These are phyloP conservation scores for Eimeria necatrix DNA, from an alignment of 169 alveolate species.

Conservation along the genomic window DNA sequence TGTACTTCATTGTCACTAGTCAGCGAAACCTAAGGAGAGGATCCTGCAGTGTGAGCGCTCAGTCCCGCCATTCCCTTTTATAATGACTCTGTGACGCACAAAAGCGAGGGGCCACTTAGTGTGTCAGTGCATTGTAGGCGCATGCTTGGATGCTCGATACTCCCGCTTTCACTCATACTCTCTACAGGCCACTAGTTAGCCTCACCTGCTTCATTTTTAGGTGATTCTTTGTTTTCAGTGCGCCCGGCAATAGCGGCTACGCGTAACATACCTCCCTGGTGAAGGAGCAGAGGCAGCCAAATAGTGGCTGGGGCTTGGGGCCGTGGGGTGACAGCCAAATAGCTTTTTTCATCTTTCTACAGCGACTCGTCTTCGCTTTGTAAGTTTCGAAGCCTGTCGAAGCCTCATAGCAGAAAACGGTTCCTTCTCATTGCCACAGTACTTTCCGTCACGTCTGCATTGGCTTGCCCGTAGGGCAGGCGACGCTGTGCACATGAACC, in stretches of 20 bases:
- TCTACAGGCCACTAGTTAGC: not conserved
- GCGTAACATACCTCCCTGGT: slow-evolving; percentile 2
- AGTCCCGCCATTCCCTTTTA: too few species aligned
- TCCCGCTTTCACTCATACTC: not conserved
- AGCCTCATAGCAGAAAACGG: slow-evolving; percentile 8
- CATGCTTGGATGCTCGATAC: not conserved
- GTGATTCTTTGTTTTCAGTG: not conserved
- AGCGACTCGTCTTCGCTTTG: slow-evolving; percentile 21
- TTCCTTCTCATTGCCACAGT: not conserved
- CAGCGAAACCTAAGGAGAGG: too few species aligned
- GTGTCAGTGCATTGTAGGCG: slow-evolving; percentile 44
- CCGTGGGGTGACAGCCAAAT: slow-evolving; percentile 67
- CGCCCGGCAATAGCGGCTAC: not conserved
- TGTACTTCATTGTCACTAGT: too few species aligned
- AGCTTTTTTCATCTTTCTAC: not conserved
- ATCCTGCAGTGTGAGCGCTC: too few species aligned
- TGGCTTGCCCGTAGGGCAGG: slow-evolving; percentile 13
- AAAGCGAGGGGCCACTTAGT: not conserved
- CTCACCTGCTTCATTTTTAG: not conserved
- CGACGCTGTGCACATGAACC: slow-evolving; percentile 41
- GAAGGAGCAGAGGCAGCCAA: slow-evolving; percentile 58
- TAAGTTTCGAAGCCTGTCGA: slow-evolving; percentile 36
- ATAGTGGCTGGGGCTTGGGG: slow-evolving; percentile 77
- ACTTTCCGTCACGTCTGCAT: not conserved
- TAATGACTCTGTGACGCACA: not conserved